Evolutionary conservation across 1,284 basidiomycete genomes (phyloP), one percentile per base, ranked within the genome.

Genomic region (Tylopilus sp.): DNA sequence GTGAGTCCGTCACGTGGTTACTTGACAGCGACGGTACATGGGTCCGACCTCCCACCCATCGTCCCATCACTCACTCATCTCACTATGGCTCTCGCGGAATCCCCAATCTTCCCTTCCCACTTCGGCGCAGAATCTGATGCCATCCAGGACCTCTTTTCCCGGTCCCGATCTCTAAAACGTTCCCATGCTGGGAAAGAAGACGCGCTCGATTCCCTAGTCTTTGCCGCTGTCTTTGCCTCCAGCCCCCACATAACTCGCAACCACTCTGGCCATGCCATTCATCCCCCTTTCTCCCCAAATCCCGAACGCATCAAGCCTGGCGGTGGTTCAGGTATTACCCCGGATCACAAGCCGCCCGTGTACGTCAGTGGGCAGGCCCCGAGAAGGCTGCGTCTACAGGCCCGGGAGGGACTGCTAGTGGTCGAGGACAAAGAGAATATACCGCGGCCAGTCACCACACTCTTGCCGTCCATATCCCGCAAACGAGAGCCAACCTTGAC

Each of bases 301-400:
- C 75, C 77, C 25, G 80, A 78, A 52, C 74, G 38, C 9, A 11
- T 65, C 28, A 73, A 68, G 45, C 71, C 75, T 40, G 70, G 71
- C 3, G 73, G 75, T 43, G 72, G 72, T 45, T 54, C 69, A 3
- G 61, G 55, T 18, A 16, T 61, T 34, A 46, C 44, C 40, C 55
- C 69, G 37, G 71, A 73, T 37, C 71, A 71, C 51, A 77, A 70
- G 48, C 71, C 74, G 6, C 66, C 78, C 11, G 65, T 76, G 19
- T 86, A 88, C 65, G 77, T 79, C 48, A 89, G 87, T 65, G 74
- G 75, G 51, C 88, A 89, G 60, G 86, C 77, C 0, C 87, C 87
- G 13, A 76, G 88, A 34, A 77, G 75, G 44, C 74, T 81, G 53
- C 76, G 79, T 15, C 57, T 82, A 36, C 72, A 68, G 53, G 66